Evolutionary conservation across 306 rosid genomes (phyloP).

Genomic region (Abrus precatorius): DNA sequence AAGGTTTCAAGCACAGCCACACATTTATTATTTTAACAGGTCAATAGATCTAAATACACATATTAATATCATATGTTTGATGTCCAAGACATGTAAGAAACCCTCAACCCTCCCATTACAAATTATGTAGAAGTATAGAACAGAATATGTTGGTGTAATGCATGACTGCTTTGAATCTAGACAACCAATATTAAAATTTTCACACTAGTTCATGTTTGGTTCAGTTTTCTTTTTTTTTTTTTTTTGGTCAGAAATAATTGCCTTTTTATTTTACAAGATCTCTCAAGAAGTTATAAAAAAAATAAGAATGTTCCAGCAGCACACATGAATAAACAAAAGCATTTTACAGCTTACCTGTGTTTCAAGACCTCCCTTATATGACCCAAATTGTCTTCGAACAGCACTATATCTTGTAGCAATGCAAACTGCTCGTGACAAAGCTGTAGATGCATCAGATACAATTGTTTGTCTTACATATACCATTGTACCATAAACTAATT

Average conservation of each 20-base stretch:
- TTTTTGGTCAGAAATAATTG: not conserved
- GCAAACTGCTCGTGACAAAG: constrained; percentile 93
- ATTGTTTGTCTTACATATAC: constrained; percentile 91
- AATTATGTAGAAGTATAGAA: constrained; percentile 11
- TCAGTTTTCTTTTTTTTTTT: not conserved
- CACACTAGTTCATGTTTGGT: constrained; percentile 23
- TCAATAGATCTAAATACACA: constrained; percentile 22
- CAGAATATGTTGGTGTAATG: constrained; percentile 2
- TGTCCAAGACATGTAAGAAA: constrained; percentile 24
- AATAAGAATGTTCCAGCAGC: constrained; percentile 27
- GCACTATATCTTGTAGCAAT: constrained; percentile 98
- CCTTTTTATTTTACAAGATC: not conserved
- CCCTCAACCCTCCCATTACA: constrained; percentile 16
- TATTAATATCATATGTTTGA: constrained; percentile 33
- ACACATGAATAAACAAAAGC: constrained; percentile 28
- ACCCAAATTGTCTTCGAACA: constrained; percentile 95
- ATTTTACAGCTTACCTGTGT: constrained; percentile 70
- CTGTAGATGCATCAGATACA: constrained; percentile 89
- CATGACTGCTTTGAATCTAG: constrained; percentile 16
- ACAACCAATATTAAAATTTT: constrained; percentile 14
- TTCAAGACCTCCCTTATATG: constrained; percentile 71
- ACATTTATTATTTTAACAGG: constrained; percentile 23
- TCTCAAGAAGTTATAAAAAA: not conserved
- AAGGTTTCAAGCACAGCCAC: constrained; percentile 13
- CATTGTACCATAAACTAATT: constrained; percentile 96